Conservation (phyloP, 768 basidiomycete genomes). For the Sutorius australiensis region DNA sequence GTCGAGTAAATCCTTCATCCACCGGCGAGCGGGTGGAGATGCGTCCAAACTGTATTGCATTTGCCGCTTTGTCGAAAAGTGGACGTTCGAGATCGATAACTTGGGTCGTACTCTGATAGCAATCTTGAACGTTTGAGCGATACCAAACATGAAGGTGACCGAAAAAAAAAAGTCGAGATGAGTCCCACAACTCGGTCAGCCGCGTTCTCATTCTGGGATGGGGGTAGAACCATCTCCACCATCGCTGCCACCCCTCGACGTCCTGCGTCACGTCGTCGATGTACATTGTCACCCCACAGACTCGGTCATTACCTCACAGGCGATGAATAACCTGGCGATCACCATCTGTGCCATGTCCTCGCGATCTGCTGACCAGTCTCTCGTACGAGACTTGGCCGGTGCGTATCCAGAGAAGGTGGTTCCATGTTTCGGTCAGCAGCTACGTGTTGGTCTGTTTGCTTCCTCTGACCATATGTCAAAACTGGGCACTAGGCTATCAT, state of each 20-base stretch:
- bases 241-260: conserved; percentile 29
- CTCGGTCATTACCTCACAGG: conserved; percentile 43
- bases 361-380: conserved; percentile 59
- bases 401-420: conserved; percentile 63
- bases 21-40: conserved; percentile 48
- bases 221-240: not conserved
- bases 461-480: conserved; percentile 8
- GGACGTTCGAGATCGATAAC: not conserved
- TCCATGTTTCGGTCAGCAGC: conserved; percentile 81
- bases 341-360: conserved; percentile 85
- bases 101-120: conserved; percentile 4
- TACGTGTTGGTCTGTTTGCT: conserved; percentile 7
- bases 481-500: conserved; percentile 66
- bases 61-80: not conserved
- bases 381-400: conserved; percentile 63
- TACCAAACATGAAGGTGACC: conserved; percentile 15
- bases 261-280: conserved; percentile 73
- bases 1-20: conserved; percentile 54
- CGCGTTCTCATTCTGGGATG: not conserved
- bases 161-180: not conserved
- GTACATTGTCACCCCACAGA: conserved; percentile 95
- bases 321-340: conserved; percentile 56
- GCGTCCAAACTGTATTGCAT: conserved; percentile 31
- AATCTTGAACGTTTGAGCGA: conserved; percentile 6
- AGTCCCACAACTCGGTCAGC: not conserved